phyloP scores from a whole-genome alignment of 2,329 filamentous ascomycete genomes.

The Penicillium capsulatum region DNA sequence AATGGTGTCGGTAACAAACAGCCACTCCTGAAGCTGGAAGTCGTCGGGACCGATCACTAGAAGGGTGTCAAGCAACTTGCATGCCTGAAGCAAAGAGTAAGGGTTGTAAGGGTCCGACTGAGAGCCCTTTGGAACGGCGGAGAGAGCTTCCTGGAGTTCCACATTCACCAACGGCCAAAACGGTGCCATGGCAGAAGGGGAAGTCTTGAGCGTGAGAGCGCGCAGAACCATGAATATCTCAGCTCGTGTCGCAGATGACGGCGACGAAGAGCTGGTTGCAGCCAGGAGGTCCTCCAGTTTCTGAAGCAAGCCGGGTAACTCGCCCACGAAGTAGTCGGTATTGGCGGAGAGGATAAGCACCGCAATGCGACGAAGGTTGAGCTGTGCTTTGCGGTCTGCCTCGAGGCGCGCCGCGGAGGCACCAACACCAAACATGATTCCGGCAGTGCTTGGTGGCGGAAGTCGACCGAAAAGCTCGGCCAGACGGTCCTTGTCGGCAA shows the following conservation, averaged over 20 bases:
- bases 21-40: constrained; percentile 97
- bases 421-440: constrained; percentile 97
- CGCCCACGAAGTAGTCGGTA: constrained; percentile 73
- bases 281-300: constrained; percentile 81
- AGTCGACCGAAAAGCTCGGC: constrained; percentile 74
- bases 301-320: constrained; percentile 69
- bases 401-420: constrained; percentile 91
- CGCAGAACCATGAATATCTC: constrained; percentile 88
- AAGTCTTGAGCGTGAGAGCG: constrained; percentile 73
- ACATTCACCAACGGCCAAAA: constrained; percentile 88
- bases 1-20: constrained; percentile 94
- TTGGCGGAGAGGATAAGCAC: constrained; percentile 72
- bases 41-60: constrained; percentile 85
- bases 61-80: constrained; percentile 87
- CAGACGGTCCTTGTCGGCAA: constrained; percentile 84
- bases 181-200: constrained; percentile 71
- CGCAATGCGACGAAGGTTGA: constrained; percentile 79
- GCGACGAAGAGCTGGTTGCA: constrained; percentile 82
- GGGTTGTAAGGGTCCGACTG: constrained; percentile 74
- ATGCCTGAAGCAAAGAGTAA: constrained; percentile 76
- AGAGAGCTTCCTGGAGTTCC: constrained; percentile 76
- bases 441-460: constrained; percentile 80
- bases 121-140: constrained; percentile 66
- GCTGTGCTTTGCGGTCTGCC: constrained; percentile 86
- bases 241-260: constrained; percentile 80